Percentiles rank a stretch among this genome's conserved stretches.
Conservation (phyloP, 2,329 filamentous ascomycete genomes). For the Cyphellophora attinorum region DNA sequence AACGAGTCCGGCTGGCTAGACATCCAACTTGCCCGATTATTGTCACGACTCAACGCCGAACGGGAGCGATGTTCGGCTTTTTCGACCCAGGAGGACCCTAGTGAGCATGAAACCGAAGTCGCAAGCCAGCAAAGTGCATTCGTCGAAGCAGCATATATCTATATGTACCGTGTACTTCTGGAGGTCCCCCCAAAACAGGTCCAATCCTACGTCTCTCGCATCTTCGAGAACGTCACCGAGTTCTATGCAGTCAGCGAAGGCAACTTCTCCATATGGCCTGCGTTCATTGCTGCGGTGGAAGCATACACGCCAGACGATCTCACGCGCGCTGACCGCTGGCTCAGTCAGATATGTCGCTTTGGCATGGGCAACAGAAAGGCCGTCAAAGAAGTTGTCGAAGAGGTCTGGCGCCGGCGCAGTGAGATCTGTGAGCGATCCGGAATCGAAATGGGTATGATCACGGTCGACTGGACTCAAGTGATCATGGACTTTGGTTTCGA, state of each 20-base stretch:
- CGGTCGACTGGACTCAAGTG: too few relatives aligned
- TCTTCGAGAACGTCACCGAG: constrained; percentile 8
- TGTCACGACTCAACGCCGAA: too few relatives aligned
- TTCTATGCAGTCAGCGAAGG: constrained; percentile 9
- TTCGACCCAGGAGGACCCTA: too few relatives aligned
- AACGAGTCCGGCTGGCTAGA: too few relatives aligned
- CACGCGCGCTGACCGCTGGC: constrained; percentile 3
- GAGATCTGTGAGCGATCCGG: too few relatives aligned
- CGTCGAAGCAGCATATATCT: constrained; percentile 13
- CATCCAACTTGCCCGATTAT: too few relatives aligned
- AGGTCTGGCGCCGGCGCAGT: too few relatives aligned
- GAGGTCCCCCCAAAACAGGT: constrained; percentile 12
- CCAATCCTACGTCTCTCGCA: constrained; percentile 8
- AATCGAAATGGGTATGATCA: too few relatives aligned
- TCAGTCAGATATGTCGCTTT: constrained; percentile 2
- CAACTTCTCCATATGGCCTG: constrained; percentile 17
- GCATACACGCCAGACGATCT: constrained; percentile 12
- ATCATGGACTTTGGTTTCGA: too few relatives aligned
- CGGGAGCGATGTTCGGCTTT: too few relatives aligned
- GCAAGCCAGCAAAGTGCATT: constrained; percentile 15
- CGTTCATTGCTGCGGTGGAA: constrained; percentile 17
- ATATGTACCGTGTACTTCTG: constrained; percentile 13
- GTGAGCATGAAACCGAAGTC: too few relatives aligned
- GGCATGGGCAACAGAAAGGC: constrained; percentile 9
- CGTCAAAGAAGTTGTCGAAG: too few relatives aligned